A percentile compares a stretch with the other conserved stretches of the same genome.
These are phyloP conservation scores for Sechiopsis laciniata DNA, from an alignment of 306 rosid species.

Conservation along the genomic window DNA sequence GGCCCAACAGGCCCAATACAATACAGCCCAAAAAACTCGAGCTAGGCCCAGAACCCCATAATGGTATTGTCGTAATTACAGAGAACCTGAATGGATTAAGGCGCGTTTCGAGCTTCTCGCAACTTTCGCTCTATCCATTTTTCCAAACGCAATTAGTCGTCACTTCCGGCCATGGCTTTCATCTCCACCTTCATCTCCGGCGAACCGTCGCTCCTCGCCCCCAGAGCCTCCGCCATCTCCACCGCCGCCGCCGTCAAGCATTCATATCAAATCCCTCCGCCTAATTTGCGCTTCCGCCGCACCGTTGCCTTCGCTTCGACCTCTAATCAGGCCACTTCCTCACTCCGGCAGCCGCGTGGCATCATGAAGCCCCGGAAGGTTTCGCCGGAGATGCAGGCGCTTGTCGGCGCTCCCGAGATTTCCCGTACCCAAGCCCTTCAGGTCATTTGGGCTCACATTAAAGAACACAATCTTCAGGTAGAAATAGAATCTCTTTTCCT, in stretches of 20 bases:
- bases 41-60: neutral
- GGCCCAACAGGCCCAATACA: neutral
- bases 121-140: neutral
- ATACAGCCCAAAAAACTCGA: neutral
- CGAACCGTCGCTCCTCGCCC: constrained; percentile 26
- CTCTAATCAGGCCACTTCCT: constrained; percentile 48
- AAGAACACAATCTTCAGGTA: constrained; percentile 88
- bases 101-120: neutral
- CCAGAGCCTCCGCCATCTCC: neutral
- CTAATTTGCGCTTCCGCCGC: constrained; percentile 36
- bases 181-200: constrained; percentile 47
- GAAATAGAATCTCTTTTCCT: constrained; percentile 13
- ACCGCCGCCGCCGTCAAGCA: constrained; percentile 23
- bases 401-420: constrained; percentile 74
- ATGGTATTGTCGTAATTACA: neutral
- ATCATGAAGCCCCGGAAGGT: constrained; percentile 70
- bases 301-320: constrained; percentile 40
- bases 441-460: constrained; percentile 87
- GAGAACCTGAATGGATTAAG: neutral
- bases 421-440: constrained; percentile 90
- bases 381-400: constrained; percentile 82
- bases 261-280: constrained; percentile 14
- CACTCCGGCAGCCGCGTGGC: constrained; percentile 51
- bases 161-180: constrained; percentile 32
- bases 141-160: neutral